A percentile compares a stretch with the other conserved stretches of the same genome.
phyloP scores from a whole-genome alignment of 2,329 filamentous ascomycete genomes.

The Verticillium nubilum region DNA sequence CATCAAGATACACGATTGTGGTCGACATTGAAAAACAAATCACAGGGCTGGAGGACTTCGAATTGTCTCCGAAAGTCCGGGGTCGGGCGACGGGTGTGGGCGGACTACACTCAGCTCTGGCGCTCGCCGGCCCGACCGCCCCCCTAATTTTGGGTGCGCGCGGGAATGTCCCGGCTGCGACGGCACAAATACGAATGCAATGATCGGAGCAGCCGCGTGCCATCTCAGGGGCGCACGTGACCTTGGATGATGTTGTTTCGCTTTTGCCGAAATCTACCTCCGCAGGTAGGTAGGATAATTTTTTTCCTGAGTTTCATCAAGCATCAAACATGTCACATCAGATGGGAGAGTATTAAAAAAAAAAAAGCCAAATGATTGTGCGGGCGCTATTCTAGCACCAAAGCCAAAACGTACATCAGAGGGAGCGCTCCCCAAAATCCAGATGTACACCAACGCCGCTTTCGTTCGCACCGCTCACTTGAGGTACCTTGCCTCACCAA shows the following conservation, averaged over 20 bases:
- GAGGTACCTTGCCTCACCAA: no score
- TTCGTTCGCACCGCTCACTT: not conserved
- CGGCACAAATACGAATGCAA: not conserved
- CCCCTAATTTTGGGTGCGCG: not conserved
- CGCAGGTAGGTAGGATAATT: no score
- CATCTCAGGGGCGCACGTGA: not conserved
- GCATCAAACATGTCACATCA: not conserved
- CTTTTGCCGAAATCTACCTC: no score
- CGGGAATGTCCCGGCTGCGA: not conserved
- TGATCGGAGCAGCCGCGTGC: not conserved
- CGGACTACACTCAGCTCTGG: not conserved
- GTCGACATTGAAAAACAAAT: not conserved
- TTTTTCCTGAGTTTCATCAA: not conserved
- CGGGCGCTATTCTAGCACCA: not conserved
- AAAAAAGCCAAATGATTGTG: not conserved
- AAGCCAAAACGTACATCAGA: not conserved
- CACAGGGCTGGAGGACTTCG: not conserved
- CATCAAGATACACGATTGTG: not conserved
- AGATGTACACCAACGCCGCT: not conserved
- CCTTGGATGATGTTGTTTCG: not conserved
- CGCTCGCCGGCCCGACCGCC: not conserved
- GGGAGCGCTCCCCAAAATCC: not conserved
- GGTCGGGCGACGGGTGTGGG: no score
- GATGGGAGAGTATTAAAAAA: not conserved
- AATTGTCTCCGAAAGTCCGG: not conserved